These are phyloP conservation scores for Silene uniflora DNA, from an alignment of 148 eudicot species.

Conservation along the genomic window DNA sequence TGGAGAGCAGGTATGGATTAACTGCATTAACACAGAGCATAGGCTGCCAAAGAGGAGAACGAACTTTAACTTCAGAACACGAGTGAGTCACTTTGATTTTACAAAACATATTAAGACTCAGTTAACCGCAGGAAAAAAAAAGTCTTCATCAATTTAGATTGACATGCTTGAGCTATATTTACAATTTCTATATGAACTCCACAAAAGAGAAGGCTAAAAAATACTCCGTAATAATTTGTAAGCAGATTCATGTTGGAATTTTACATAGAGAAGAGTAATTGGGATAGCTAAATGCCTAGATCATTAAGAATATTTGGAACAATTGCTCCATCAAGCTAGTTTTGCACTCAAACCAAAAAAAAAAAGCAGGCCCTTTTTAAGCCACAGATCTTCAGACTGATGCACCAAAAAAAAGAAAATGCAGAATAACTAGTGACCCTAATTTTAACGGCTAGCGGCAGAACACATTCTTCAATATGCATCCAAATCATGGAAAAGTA, in stretches of 20 bases:
- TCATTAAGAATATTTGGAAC: too few relatives aligned
- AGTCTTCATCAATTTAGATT: not conserved
- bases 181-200: not conserved
- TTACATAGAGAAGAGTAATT: not conserved
- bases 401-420: not conserved
- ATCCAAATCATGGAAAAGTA: not conserved
- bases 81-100: not conserved
- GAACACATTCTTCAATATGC: not conserved
- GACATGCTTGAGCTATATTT: not conserved
- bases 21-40: conserved; percentile 98
- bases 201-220: not conserved
- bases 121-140: not conserved
- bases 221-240: not conserved
- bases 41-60: conserved; percentile 58
- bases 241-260: conserved; percentile 6
- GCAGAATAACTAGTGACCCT: not conserved
- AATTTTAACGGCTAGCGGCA: not conserved
- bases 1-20: conserved; percentile 76
- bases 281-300: not conserved
- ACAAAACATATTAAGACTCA: not conserved
- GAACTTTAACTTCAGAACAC: conserved; percentile 6
- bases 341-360: not conserved
- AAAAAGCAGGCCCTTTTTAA: not conserved
- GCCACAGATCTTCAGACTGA: not conserved
- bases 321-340: not conserved